Evolutionary conservation across 2,329 filamentous ascomycete species (phyloP).

Genomic region (Aspergillus aculeatinus): DNA sequence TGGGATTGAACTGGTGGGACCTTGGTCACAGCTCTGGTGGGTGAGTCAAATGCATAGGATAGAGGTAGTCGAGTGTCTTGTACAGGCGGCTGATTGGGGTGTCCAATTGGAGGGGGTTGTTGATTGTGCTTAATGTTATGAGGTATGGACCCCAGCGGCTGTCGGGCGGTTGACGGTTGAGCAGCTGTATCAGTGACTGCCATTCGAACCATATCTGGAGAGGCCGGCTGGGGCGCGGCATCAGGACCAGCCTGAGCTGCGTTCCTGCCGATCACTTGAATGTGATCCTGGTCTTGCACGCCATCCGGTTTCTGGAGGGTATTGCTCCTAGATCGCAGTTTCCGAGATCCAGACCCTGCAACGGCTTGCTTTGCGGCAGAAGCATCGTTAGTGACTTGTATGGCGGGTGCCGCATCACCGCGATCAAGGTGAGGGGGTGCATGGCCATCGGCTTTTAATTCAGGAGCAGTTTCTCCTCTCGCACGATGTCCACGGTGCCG

Average conservation of each 20-base stretch:
- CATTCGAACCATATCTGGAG: conserved; percentile 27
- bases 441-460: conserved; percentile 44
- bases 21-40: conserved; percentile 45
- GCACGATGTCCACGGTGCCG: conserved; percentile 50
- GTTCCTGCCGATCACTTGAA: conserved; percentile 24
- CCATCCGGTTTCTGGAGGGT: conserved; percentile 30
- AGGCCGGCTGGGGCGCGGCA: neutral
- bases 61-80: conserved; percentile 42
- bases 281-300: conserved; percentile 22
- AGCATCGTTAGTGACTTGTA: conserved; percentile 70
- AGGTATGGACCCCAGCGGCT: conserved; percentile 32
- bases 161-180: conserved; percentile 30
- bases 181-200: conserved; percentile 28
- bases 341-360: conserved; percentile 34
- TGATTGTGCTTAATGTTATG: conserved; percentile 41
- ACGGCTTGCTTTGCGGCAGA: conserved; percentile 30
- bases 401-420: conserved; percentile 61
- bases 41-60: conserved; percentile 39
- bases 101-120: conserved; percentile 36
- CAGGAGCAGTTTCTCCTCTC: conserved; percentile 28
- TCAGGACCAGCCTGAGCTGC: conserved; percentile 5
- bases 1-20: conserved; percentile 54
- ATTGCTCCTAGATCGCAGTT: conserved; percentile 34
- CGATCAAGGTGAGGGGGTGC: conserved; percentile 10
- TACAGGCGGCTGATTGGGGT: conserved; percentile 45